Evolutionary conservation across 371 early-diverging fungal species (phyloP), one percentile per base, ranked within the genome.

Genomic region (Rhizopus sp.): DNA sequence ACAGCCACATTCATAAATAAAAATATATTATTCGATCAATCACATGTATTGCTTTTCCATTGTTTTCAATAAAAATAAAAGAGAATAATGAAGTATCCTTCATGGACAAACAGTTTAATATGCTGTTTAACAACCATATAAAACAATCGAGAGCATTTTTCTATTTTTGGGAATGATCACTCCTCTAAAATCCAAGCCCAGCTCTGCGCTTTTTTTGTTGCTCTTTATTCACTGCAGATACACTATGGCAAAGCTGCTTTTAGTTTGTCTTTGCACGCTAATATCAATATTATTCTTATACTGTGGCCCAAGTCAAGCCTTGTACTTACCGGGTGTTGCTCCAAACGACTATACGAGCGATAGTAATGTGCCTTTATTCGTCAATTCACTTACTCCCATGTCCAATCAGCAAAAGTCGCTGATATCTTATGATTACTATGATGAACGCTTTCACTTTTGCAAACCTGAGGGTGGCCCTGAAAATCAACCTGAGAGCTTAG

Each of bases 321-420:
- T 96, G 72, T 97, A 97, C 62, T 75, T 97, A 30, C 97, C 97
- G 1, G 97, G 97, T 40, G 92, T 97, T 38, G 94, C 95, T 1
- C 97, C 97, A 9, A 80, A 83, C 45, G 92, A 96, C 69, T 97
- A 95, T 69, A 65, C 62, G 16, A 52, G 62, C n/a, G 86, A 83
- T 7, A 88, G 83, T 47, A 59, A 60, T 41, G 94, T 97, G 13
- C 83, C 85, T 10, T 73, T 96, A 17, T 80, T 78, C 59, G 97
- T 96, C 35, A 97, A 97, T 62, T 86, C 94, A n/a, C 80, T 96
- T 38, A 86, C 92, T 4, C 94, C 95, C 1, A 88, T 86, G 60
- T 67, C 78, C 38, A 70, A 64, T 49, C 82, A 82, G 60, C 75
- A 91, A 51, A 83, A 86, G 55, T 89, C 89, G 0, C 84, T 89